These are phyloP conservation scores for Tulasnella sp. DNA, from an alignment of 768 basidiomycete species.

Conservation along the genomic window DNA sequence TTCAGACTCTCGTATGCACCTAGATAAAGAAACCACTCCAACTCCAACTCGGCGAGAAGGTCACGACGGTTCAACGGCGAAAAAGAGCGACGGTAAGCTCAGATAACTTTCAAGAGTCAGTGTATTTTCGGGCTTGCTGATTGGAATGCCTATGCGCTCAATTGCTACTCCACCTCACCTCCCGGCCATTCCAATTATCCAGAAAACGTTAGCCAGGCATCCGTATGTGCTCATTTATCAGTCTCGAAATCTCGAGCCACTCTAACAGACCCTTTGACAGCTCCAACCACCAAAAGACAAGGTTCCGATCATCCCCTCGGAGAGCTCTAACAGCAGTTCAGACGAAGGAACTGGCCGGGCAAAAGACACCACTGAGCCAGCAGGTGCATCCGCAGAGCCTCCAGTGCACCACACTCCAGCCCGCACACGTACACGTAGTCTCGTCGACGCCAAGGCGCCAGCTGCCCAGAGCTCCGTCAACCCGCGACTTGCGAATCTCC, in stretches of 20 bases:
- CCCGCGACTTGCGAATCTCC: conserved; percentile 3
- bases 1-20: neutral
- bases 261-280: neutral
- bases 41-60: neutral
- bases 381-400: neutral
- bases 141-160: neutral
- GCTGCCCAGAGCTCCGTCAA: neutral
- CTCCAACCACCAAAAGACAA: neutral
- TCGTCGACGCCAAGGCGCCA: conserved; percentile 4
- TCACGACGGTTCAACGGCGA: neutral
- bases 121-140: neutral
- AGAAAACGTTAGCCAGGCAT: conserved; percentile 10
- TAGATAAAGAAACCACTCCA: neutral
- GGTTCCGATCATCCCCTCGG: neutral
- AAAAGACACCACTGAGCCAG: neutral
- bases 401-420: conserved; percentile 4
- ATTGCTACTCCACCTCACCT: conserved; percentile 5
- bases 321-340: neutral
- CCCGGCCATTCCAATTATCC: neutral
- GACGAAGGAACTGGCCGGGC: neutral
- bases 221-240: neutral
- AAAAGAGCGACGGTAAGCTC: neutral
- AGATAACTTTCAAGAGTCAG: neutral
- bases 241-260: neutral
- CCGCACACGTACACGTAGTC: conserved; percentile 2